Percentiles rank a stretch among this genome's conserved stretches.
Conservation (phyloP, 805 yeast genomes). For the Candida parachauliodes region DNA sequence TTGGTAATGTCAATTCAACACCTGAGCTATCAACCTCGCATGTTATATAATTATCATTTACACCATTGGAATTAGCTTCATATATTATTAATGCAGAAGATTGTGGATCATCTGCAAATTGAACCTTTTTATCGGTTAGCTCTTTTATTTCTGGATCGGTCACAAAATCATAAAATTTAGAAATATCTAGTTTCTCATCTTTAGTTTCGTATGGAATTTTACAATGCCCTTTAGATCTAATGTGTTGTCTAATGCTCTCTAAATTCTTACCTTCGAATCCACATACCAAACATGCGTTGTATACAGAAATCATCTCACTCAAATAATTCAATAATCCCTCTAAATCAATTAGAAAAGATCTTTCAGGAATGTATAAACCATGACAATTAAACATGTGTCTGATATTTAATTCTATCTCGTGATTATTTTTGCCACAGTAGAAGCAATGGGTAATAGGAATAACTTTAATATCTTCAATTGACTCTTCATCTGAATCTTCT, state of each 20-base stretch:
- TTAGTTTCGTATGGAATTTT: slow-evolving; percentile 42
- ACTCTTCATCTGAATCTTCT: slow-evolving; percentile 15
- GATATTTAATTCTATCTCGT: slow-evolving; percentile 51
- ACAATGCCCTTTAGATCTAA: slow-evolving; percentile 43
- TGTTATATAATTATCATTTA: slow-evolving; percentile 21
- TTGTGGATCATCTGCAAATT: slow-evolving; percentile 17
- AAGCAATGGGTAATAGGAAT: slow-evolving; percentile 52
- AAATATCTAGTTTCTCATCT: slow-evolving; percentile 32
- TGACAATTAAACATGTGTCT: slow-evolving; percentile 43
- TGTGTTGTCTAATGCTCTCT: slow-evolving; percentile 43
- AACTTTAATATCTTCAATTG: slow-evolving; percentile 26
- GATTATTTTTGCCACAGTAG: slow-evolving; percentile 53
- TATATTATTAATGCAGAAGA: slow-evolving; percentile 12
- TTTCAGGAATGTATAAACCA: slow-evolving; percentile 45
- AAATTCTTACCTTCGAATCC: slow-evolving; percentile 41
- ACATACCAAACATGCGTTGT: slow-evolving; percentile 43
- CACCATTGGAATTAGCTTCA: slow-evolving; percentile 13
- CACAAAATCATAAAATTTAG: slow-evolving; percentile 38
- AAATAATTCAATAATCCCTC: slow-evolving; percentile 37
- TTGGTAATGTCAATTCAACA: slow-evolving; percentile 66
- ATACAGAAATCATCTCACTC: slow-evolving; percentile 35
- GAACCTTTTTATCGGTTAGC: slow-evolving; percentile 21
- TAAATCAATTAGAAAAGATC: slow-evolving; percentile 33
- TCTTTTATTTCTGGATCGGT: slow-evolving; percentile 14
- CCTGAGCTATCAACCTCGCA: slow-evolving; percentile 55